Evolutionary conservation across 306 rosid genomes (phyloP), one percentile per base, ranked within the genome.

Genomic region (Rosa lucieae): DNA sequence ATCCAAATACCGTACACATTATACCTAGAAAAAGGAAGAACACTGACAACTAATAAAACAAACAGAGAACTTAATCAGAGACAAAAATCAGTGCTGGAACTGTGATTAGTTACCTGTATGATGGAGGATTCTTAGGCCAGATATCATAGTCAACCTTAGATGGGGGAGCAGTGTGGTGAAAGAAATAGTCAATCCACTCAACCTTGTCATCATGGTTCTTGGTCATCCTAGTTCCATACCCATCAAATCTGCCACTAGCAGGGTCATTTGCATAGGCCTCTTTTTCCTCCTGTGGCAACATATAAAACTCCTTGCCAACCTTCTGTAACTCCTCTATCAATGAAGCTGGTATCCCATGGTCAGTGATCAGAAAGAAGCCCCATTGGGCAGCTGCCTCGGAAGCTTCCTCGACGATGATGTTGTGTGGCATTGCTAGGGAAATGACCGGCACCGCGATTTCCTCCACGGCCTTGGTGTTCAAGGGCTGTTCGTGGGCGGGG

Each of bases 121-220:
- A 77, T 73, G 85, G 67, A 72, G 88, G 93, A 42, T 35, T 80
- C 79, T 82, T 76, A 40, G 90, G 91, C 94, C 97, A 90, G 3
- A 51, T 8, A n/a, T 76, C 70, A 59, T 73, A 47, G 32, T 90
- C 79, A 13, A 83, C 89, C 79, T 79, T 87, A 4, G 89, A 77
- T 66, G 88, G 82, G 74, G 94, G 94, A 68, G 83, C 48, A 73
- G 81, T 82, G n/a, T 86, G 3, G 29, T 90, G 97, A 59, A 86
- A 90, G 78, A 70, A 90, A 44, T 92, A 92, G 70, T 92, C 93
- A 2, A 92, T 53, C 94, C 93, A 92, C 77, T 92, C 97, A 7
- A 89, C 13, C 71, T 89, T 92, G 20, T 89, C 82, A 6, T 92
- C 88, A 0, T 62, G 72, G 56, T 86, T 90, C 69, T 87, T 90